Base-by-base conservation (phyloP, 2,329 filamentous ascomycete genomes). In the Pleoardoris graminearum region DNA sequence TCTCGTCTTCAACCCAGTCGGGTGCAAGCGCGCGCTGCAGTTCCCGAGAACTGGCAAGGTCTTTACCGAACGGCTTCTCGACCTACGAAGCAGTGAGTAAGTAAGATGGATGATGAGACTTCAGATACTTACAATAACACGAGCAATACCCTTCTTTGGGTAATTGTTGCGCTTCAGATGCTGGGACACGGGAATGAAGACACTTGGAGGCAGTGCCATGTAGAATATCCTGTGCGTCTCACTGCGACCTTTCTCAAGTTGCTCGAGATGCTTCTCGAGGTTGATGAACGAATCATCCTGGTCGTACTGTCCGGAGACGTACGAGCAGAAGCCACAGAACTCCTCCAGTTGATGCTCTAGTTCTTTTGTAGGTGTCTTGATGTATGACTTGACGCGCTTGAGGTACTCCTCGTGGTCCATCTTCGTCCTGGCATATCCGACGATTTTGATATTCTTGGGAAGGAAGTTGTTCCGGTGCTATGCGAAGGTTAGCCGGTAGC, bases 391-490 rank as follows among this genome's bases (percentile, higher is more conserved):
- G 77, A 99, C 91, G 65, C 94, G 86, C 79, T 88, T 90, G 73
- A 97, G 83, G 80, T 90, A 97, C 77, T 99, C 94, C 60, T 91
- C 87, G 70, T 93, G 91, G 79, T 97, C 92, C 94, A 99, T 99
- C 83, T 97, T 97, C 67, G 94, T 99, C 74, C 94, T 88, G 68
- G 94, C 94, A 90, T 99, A 99, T 81, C 94, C 94, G 69, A 99
- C 86, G 74, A 99, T 97, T 77, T 87, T 90, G 78, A 96, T 91
- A 77, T 95, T 91, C 79, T 96, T 96, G 68, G 79, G 94, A 46
- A 99, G 89, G 81, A 97, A 99, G 78, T 97, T 93, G 82, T 99
- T 99, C 74, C 94, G 91, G 81, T 93, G 96, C 92, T 96, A 72
- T 60, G 35, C 64, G 63, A 43, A 48, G 51, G 58, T 69, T 62